Conservation (phyloP, 2,329 filamentous ascomycete genomes). For the Metarhizium guizhouense region DNA sequence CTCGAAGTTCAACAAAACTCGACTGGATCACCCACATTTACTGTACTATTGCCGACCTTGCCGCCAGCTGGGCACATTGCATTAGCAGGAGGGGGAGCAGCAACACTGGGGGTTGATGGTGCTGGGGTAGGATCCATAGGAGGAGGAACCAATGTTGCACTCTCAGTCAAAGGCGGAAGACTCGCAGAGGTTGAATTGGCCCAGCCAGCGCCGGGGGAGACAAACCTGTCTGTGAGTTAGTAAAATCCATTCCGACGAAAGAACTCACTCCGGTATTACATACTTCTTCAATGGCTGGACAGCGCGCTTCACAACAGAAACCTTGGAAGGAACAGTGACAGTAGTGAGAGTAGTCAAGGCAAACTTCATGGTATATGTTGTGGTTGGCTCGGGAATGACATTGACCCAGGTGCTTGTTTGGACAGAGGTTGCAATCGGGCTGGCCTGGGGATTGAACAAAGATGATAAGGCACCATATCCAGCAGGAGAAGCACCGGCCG, state of each 20-base stretch:
- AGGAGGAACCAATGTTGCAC: neutral
- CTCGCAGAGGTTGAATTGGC: slow-evolving; percentile 20
- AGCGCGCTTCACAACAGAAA: slow-evolving; percentile 12
- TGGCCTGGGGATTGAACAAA: slow-evolving; percentile 12
- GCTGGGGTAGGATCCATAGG: neutral
- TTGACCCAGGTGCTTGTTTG: slow-evolving; percentile 31
- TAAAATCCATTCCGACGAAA: neutral
- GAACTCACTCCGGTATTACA: slow-evolving; percentile 1
- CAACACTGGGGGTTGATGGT: slow-evolving; percentile 3
- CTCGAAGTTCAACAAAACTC: neutral
- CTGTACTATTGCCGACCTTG: slow-evolving; percentile 27
- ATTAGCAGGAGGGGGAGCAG: slow-evolving; percentile 6
- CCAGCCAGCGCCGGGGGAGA: slow-evolving; percentile 13
- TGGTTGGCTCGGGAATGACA: slow-evolving; percentile 27
- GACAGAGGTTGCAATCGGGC: slow-evolving; percentile 12
- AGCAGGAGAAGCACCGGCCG: slow-evolving; percentile 8
- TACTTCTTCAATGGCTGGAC: slow-evolving; percentile 21
- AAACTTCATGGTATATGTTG: slow-evolving; percentile 30
- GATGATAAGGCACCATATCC: slow-evolving; percentile 15
- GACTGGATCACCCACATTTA: slow-evolving; percentile 23
- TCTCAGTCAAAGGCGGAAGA: neutral
- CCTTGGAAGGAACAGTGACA: slow-evolving; percentile 16
- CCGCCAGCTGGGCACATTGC: slow-evolving; percentile 19
- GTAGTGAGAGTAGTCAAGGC: slow-evolving; percentile 29
- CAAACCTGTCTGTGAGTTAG: slow-evolving; percentile 10